These are phyloP conservation scores for Candida insectorum DNA, from an alignment of 805 yeast species.

Conservation along the genomic window DNA sequence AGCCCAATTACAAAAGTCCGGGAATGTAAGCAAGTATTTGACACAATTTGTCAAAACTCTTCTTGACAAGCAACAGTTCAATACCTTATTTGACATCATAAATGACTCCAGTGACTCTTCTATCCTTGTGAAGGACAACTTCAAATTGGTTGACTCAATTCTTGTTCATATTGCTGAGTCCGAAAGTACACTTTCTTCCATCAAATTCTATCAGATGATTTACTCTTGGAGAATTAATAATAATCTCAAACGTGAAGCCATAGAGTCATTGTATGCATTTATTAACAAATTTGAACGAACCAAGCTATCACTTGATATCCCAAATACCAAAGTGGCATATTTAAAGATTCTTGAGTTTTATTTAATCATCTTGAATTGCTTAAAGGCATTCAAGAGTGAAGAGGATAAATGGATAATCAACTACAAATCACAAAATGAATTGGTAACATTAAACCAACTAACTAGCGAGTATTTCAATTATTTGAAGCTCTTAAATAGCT, in stretches of 20 bases:
- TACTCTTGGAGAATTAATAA: conserved; percentile 42
- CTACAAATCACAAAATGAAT: conserved; percentile 7
- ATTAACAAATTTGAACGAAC: conserved; percentile 32
- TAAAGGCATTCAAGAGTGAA: conserved; percentile 29
- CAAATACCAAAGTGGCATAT: conserved; percentile 29
- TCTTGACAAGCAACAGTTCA: conserved; percentile 19
- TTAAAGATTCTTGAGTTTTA: conserved; percentile 40
- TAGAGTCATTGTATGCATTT: conserved; percentile 36
- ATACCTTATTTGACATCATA: conserved; percentile 16
- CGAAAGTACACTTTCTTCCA: conserved; percentile 24
- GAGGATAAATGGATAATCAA: conserved; percentile 38
- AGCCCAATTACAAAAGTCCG: conserved; percentile 1
- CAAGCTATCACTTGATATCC: conserved; percentile 9
- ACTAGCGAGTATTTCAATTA: conserved; percentile 23
- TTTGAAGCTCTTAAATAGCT: conserved; percentile 4
- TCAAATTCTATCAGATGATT: conserved; percentile 34
- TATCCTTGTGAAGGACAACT: conserved; percentile 20
- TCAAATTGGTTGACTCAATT: conserved; percentile 30
- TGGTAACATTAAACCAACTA: conserved; percentile 27
- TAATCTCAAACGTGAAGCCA: conserved; percentile 31
- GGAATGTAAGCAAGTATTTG: conserved; percentile 8
- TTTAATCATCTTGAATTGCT: conserved; percentile 37
- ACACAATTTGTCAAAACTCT: conserved; percentile 24
- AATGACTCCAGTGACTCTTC: neutral
- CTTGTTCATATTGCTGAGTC: conserved; percentile 31